These are phyloP conservation scores for Apiospora saccharicola DNA, from an alignment of 2,329 filamentous ascomycete genomes.

Conservation along the genomic window DNA sequence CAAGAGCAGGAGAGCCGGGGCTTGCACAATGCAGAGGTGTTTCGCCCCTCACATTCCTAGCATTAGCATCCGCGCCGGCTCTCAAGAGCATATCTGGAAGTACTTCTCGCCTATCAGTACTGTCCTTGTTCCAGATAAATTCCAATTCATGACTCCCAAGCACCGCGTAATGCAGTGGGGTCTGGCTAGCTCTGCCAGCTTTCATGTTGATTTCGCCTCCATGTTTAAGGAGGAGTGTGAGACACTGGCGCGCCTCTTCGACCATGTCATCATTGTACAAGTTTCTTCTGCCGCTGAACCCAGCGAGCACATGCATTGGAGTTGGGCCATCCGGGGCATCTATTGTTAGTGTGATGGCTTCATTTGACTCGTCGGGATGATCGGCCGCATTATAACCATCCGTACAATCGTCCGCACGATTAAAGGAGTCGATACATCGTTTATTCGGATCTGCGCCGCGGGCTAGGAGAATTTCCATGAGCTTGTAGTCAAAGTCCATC, in stretches of 20 bases:
- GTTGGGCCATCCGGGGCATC: background rate
- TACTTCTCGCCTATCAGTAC: background rate
- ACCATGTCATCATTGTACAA: background rate
- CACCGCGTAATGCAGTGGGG: slow-evolving; percentile 8
- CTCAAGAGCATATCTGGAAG: background rate
- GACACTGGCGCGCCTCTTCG: background rate
- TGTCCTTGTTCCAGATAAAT: background rate
- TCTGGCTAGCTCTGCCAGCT: background rate
- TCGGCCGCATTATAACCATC: background rate
- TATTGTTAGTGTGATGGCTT: background rate
- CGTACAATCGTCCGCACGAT: no score
- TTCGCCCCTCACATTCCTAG: background rate
- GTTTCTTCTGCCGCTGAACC: background rate
- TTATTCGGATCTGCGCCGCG: background rate
- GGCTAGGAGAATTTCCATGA: background rate
- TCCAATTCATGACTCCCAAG: background rate
- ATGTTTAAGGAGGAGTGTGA: slow-evolving; percentile 12
- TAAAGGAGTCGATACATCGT: background rate
- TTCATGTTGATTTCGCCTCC: background rate
- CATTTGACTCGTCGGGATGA: background rate
- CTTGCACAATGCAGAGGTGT: slow-evolving; percentile 9
- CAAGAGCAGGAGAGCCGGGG: background rate
- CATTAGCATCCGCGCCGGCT: slow-evolving; percentile 6
- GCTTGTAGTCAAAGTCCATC: background rate
- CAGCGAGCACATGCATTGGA: background rate